These are phyloP conservation scores for Cordyceps farinosa DNA, from an alignment of 2,329 filamentous ascomycete genomes.

Conservation along the genomic window DNA sequence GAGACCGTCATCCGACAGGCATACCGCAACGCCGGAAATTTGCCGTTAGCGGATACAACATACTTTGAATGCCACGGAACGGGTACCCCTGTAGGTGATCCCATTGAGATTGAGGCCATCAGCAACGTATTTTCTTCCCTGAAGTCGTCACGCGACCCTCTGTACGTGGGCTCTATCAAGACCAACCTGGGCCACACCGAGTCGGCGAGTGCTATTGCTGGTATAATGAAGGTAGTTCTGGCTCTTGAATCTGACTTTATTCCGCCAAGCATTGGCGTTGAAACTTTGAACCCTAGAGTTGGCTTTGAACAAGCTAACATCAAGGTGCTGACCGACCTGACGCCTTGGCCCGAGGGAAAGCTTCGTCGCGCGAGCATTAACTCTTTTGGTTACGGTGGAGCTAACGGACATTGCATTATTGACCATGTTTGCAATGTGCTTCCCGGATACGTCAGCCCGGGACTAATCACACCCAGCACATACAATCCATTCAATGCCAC, in stretches of 20 bases:
- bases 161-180: conserved; percentile 28
- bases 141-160: neutral
- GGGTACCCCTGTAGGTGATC: conserved; percentile 24
- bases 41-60: conserved; percentile 23
- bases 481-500: neutral
- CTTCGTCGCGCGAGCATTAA: neutral
- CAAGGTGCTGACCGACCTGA: conserved; percentile 4
- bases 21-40: neutral
- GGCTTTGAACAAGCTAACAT: conserved; percentile 21
- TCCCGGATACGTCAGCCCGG: neutral
- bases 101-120: too few relatives aligned
- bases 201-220: conserved; percentile 24
- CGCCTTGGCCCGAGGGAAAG: conserved; percentile 14
- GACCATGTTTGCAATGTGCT: neutral
- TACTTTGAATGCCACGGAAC: conserved; percentile 43
- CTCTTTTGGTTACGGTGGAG: neutral
- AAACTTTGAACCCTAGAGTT: conserved; percentile 25
- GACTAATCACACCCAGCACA: too few relatives aligned
- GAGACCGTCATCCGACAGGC: neutral
- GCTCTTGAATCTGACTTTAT: conserved; percentile 21
- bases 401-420: neutral
- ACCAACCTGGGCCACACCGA: conserved; percentile 30
- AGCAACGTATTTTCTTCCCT: too few relatives aligned
- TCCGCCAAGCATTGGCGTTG: conserved; percentile 23
- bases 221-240: conserved; percentile 26